Percentiles rank a stretch among this genome's conserved stretches.
Evolutionary conservation across 1,284 basidiomycete genomes (phyloP).

Genomic region (Gymnopus androsaceus): DNA sequence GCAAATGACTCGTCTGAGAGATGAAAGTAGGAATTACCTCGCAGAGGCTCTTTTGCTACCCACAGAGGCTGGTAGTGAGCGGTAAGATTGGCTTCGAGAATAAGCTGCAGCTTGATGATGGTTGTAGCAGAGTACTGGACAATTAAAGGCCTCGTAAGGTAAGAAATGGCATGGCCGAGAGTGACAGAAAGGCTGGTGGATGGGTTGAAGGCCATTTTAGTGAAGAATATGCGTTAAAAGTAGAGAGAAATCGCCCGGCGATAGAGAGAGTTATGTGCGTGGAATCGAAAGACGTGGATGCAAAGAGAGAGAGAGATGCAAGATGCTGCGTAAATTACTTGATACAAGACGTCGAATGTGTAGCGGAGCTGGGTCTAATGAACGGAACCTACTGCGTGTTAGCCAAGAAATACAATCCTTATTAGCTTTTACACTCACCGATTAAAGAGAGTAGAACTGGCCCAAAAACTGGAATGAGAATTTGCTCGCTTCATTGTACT

Average conservation of each 20-base stretch:
- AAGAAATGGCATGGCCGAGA: slow-evolving; percentile 70
- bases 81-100: slow-evolving; percentile 70
- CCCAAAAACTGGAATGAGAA: slow-evolving; percentile 13
- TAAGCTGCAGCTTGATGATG: slow-evolving; percentile 65
- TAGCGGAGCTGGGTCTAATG: slow-evolving; percentile 17
- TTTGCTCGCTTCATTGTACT: slow-evolving; percentile 6
- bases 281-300: slow-evolving; percentile 7
- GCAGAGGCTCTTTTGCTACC: slow-evolving; percentile 60
- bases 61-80: slow-evolving; percentile 67
- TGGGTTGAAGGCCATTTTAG: slow-evolving; percentile 41
- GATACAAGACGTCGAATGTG: slow-evolving; percentile 16
- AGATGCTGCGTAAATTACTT: slow-evolving; percentile 15
- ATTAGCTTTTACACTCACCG: slow-evolving; percentile 2
- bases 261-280: slow-evolving; percentile 19
- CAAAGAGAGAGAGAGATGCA: slow-evolving; percentile 14
- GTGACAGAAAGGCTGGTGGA: slow-evolving; percentile 61
- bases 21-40: too few species aligned
- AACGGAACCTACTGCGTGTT: slow-evolving; percentile 7
- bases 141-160: slow-evolving; percentile 66
- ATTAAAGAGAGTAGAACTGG: slow-evolving; percentile 26
- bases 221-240: slow-evolving; percentile 19
- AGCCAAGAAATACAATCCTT: not conserved
- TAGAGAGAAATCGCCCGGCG: slow-evolving; percentile 21
- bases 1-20: too few species aligned
- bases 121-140: slow-evolving; percentile 54